Evolutionary conservation across 805 yeast genomes (phyloP).

Genomic region (Candida cerambycidarum): DNA sequence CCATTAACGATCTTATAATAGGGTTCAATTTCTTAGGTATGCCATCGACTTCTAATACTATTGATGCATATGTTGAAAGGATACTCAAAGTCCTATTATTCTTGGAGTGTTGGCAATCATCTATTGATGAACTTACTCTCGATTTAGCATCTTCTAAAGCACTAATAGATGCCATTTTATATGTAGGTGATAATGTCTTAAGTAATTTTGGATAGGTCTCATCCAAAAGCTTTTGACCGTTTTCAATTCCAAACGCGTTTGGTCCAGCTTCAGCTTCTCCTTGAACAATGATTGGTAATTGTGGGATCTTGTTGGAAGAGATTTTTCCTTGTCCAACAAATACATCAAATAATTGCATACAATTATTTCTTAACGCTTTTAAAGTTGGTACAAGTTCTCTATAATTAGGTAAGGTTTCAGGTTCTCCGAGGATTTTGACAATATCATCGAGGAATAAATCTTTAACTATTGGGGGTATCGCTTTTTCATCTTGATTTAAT

Average conservation of each 20-base stretch:
- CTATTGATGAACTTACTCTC: slow-evolving; percentile 63
- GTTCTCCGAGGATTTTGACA: slow-evolving; percentile 39
- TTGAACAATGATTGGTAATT: slow-evolving; percentile 83
- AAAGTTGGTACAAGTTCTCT: slow-evolving; percentile 86
- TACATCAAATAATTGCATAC: slow-evolving; percentile 76
- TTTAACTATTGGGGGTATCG: slow-evolving; percentile 19
- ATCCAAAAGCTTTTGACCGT: slow-evolving; percentile 67
- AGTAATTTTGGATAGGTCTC: slow-evolving; percentile 68
- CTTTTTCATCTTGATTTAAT: slow-evolving; percentile 14
- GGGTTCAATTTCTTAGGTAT: slow-evolving; percentile 91
- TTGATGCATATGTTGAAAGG: slow-evolving; percentile 74
- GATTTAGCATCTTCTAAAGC: slow-evolving; percentile 77
- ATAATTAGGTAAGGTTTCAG: slow-evolving; percentile 53
- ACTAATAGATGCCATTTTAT: slow-evolving; percentile 67
- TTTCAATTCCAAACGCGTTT: slow-evolving; percentile 79
- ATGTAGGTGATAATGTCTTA: slow-evolving; percentile 61
- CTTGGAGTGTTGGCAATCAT: slow-evolving; percentile 60
- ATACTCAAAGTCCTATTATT: slow-evolving; percentile 57
- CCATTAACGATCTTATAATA: slow-evolving; percentile 87
- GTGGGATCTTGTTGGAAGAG: slow-evolving; percentile 70
- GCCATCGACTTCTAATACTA: slow-evolving; percentile 58
- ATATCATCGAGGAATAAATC: slow-evolving; percentile 27
- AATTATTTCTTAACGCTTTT: slow-evolving; percentile 81
- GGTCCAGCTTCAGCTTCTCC: slow-evolving; percentile 95
- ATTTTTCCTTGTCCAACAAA: slow-evolving; percentile 77